These are phyloP conservation scores for Monilinia fructicola DNA, from an alignment of 2,329 filamentous ascomycete species.

Conservation along the genomic window DNA sequence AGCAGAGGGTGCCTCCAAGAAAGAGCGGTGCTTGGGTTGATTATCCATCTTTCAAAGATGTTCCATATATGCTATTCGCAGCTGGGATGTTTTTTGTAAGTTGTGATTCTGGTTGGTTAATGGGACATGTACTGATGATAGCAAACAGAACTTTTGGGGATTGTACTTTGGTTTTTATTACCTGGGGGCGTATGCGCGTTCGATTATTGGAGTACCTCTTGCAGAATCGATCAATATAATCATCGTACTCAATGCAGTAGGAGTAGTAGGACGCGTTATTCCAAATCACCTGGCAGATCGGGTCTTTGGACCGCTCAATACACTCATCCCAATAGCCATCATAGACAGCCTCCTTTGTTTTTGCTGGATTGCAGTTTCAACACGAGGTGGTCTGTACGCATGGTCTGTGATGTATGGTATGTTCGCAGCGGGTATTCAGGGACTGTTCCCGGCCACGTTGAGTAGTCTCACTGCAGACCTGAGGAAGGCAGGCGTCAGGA, in stretches of 20 bases:
- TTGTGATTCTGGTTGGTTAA: conserved; percentile 20
- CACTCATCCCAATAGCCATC: conserved; percentile 48
- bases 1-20: conserved; percentile 44
- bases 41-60: conserved; percentile 46
- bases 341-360: conserved; percentile 42
- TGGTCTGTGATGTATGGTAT: conserved; percentile 55
- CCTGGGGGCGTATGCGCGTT: conserved; percentile 43
- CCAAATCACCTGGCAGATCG: conserved; percentile 50
- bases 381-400: conserved; percentile 47
- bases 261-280: conserved; percentile 49
- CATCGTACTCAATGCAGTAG: conserved; percentile 54
- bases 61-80: conserved; percentile 48
- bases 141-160: conserved; percentile 42
- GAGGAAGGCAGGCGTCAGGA: conserved; percentile 54
- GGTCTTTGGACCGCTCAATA: conserved; percentile 53
- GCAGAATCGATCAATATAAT: conserved; percentile 50
- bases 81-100: conserved; percentile 44
- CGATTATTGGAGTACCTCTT: conserved; percentile 43
- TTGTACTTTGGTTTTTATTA: conserved; percentile 47
- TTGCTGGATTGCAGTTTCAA: conserved; percentile 51
- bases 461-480: conserved; percentile 52
- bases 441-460: conserved; percentile 52
- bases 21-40: conserved; percentile 48
- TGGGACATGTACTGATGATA: not conserved
- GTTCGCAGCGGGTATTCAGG: conserved; percentile 50